Percentiles rank a stretch among this genome's conserved stretches.
Conservation (phyloP, 1,139 yeast genomes). For the Suhomyces chickasaworum region DNA sequence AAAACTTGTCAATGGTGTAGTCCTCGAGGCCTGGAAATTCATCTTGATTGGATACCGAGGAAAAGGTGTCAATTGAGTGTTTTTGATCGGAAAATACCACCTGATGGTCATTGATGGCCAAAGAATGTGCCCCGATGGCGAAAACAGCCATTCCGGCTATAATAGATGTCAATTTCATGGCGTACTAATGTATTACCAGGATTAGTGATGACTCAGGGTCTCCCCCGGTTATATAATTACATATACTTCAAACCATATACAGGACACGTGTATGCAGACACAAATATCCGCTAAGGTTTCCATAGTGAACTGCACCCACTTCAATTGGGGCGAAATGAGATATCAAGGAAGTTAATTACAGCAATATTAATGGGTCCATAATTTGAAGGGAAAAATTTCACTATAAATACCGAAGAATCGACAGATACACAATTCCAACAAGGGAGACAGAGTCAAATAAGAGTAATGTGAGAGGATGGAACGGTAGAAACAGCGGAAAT, state of each 20-base stretch:
- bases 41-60: not conserved
- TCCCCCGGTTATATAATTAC: not conserved
- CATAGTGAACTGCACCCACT: too few relatives aligned
- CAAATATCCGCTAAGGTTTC: too few relatives aligned
- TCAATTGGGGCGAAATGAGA: not conserved
- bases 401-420: too few relatives aligned
- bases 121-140: not conserved
- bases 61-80: not conserved
- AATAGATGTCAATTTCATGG: not conserved
- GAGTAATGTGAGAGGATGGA: too few relatives aligned
- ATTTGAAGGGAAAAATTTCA: not conserved
- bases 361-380: not conserved
- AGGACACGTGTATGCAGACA: too few relatives aligned
- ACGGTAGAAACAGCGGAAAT: not conserved
- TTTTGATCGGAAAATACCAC: constrained; percentile 5
- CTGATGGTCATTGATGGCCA: not conserved
- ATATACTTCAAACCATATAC: not conserved
- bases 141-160: not conserved
- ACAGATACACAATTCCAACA: too few relatives aligned
- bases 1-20: constrained; percentile 17
- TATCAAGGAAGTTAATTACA: too few relatives aligned
- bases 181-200: not conserved
- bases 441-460: too few relatives aligned
- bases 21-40: constrained; percentile 14
- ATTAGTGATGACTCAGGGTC: not conserved